Base-by-base conservation (phyloP, 805 yeast genomes). In the Wickerhamomyces bovis region DNA sequence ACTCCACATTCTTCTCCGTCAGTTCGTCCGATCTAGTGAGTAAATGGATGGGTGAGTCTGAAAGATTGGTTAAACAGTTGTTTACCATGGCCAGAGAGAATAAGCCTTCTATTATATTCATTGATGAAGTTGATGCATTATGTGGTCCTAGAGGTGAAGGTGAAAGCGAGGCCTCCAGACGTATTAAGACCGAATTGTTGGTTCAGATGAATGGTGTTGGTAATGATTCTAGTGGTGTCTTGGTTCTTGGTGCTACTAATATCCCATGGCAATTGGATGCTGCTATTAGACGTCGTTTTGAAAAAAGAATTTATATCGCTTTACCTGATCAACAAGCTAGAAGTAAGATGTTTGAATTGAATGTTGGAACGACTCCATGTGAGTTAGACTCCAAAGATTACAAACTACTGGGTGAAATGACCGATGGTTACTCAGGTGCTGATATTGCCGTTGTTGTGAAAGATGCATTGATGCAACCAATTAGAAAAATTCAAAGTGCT, bases 171-270 rank as follows among this genome's bases (percentile, higher is more conserved):
- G 98, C 99, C 0, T 81, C 90, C 31, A 78, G 99, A 62, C 81
- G 99, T 70, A 92, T 94, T 60, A 92, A 94, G 64, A 94, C 99
- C 0, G 99, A 94, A 64, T 72, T 94, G 46, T 75, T 94, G 57
- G 98, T 94, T 5, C 99, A 94, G 64, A 94, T 94, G 99, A 94
- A 94, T 66, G 99, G 99, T 57, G 99, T 94, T 15, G 99, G 99
- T 15, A 90, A 89, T 63, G 98, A 94, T 63, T 71, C 96, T 1
- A 75, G 76, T 42, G 99, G 99, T 9, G 97, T 94, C 2, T 71
- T 94, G 31, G 98, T 94, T 0, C 72, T 94, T 44, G 99, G 99
- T 25, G 99, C 99, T 2, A 94, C 99, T 8, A 94, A 94, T 65
- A 94, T 94, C 50, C 99, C 99, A 18, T 94, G 99, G 99, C 97